These are phyloP conservation scores for Yarrowia yakushimensis DNA, from an alignment of 805 yeast genomes.

Conservation along the genomic window DNA sequence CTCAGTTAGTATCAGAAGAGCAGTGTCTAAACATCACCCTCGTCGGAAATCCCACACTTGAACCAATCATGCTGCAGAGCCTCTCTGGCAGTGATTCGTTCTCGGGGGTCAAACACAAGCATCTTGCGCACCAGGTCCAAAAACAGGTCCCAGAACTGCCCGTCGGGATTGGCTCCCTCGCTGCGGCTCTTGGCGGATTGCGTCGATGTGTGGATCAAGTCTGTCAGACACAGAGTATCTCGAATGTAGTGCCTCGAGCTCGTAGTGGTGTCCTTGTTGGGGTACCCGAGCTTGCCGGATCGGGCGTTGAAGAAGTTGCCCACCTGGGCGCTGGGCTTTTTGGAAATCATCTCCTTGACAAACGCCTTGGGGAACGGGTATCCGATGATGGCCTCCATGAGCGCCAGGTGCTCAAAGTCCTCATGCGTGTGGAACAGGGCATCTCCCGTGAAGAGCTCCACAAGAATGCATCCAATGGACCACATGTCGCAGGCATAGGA, in stretches of 20 bases:
- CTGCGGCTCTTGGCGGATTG: slow-evolving; percentile 35
- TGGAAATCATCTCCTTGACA: slow-evolving; percentile 32
- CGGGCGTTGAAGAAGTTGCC: slow-evolving; percentile 35
- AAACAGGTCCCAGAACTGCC: slow-evolving; percentile 80
- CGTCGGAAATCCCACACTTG: slow-evolving; percentile 28
- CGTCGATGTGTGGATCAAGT: slow-evolving; percentile 24
- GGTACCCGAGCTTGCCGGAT: slow-evolving; percentile 37
- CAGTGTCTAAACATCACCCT: slow-evolving; percentile 6
- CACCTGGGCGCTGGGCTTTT: slow-evolving; percentile 28
- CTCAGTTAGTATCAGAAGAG: slow-evolving; percentile 13
- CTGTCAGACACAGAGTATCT: slow-evolving; percentile 34
- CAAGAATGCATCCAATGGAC: slow-evolving; percentile 92
- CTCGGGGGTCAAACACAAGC: slow-evolving; percentile 66
- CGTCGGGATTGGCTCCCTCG: slow-evolving; percentile 26
- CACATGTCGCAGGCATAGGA: slow-evolving; percentile 95
- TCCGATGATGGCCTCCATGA: slow-evolving; percentile 82
- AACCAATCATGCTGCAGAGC: slow-evolving; percentile 86
- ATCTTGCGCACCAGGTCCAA: slow-evolving; percentile 62
- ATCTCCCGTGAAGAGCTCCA: slow-evolving; percentile 89
- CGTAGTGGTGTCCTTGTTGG: slow-evolving; percentile 39
- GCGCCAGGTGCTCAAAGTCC: slow-evolving; percentile 87
- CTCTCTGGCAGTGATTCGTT: slow-evolving; percentile 69
- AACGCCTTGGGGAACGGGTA: slow-evolving; percentile 39
- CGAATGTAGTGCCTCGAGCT: slow-evolving; percentile 40
- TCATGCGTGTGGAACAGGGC: slow-evolving; percentile 94